Evolutionary conservation across 495 filamentous ascomycete genomes (phyloP).

Genomic region (Cercophora samala): DNA sequence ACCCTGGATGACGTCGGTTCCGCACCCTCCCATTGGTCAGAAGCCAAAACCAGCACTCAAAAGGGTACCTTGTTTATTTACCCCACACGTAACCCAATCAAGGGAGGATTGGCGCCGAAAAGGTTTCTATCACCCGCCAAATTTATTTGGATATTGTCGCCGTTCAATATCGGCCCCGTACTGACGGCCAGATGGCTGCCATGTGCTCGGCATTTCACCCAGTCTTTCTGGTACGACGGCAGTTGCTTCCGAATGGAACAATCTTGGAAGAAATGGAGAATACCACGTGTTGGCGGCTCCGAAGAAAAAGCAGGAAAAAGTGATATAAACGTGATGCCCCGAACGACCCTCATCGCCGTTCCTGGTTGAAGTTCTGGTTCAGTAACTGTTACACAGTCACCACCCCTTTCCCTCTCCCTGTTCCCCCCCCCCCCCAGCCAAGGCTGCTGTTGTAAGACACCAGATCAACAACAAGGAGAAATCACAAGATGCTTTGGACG

Average conservation of each 20-base stretch:
- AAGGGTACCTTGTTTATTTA: not conserved
- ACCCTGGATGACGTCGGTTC: constrained; percentile 10
- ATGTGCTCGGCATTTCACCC: constrained; percentile 28
- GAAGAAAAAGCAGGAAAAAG: not conserved
- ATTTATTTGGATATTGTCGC: constrained; percentile 12
- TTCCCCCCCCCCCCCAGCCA: constrained; percentile 8
- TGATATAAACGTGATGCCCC: not conserved
- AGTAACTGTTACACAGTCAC: constrained; percentile 7
- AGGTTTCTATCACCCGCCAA: constrained; percentile 13
- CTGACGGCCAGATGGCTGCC: constrained; percentile 5
- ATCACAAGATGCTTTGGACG: constrained; percentile 35
- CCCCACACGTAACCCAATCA: constrained; percentile 4
- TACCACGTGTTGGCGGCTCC: not conserved
- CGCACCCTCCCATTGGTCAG: not conserved
- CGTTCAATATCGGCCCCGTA: constrained; percentile 3
- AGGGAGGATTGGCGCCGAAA: constrained; percentile 6
- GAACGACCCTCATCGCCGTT: not conserved
- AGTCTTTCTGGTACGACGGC: constrained; percentile 18
- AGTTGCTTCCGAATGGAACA: constrained; percentile 19
- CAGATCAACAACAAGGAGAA: not conserved
- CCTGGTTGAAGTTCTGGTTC: constrained; percentile 4
- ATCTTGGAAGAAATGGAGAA: not conserved
- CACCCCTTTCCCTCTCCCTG: not conserved
- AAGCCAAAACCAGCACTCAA: not conserved
- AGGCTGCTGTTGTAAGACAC: not conserved